These are phyloP conservation scores for Ophiocordyceps unilateralis DNA, from an alignment of 2,329 filamentous ascomycete genomes.

Conservation along the genomic window DNA sequence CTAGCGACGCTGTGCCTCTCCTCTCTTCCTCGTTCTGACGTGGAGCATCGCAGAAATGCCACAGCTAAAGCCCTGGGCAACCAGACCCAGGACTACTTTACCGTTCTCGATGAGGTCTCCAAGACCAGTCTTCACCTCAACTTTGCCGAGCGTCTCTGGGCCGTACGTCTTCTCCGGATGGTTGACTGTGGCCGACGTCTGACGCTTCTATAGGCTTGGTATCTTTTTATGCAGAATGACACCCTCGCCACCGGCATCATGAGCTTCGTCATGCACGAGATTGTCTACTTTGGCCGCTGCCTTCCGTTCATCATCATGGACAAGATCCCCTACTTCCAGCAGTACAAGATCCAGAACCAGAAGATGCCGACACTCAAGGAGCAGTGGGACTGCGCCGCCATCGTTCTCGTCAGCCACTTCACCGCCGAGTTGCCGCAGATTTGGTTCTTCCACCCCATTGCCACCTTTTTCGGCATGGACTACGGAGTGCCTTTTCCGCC, in stretches of 20 bases:
- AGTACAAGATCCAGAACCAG: conserved; percentile 81
- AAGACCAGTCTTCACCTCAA: conserved; percentile 76
- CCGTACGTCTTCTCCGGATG: conserved; percentile 47
- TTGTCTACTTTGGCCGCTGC: conserved; percentile 82
- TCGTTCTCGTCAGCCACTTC: conserved; percentile 89
- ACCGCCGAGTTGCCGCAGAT: conserved; percentile 97
- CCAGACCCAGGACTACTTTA: conserved; percentile 33
- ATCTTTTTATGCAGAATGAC: conserved; percentile 96
- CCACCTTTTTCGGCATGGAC: conserved; percentile 76
- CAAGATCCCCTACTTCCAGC: conserved; percentile 68
- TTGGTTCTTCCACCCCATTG: conserved; percentile 97
- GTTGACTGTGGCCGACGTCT: conserved; percentile 97
- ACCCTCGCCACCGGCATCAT: conserved; percentile 90
- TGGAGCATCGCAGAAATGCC: conserved; percentile 28
- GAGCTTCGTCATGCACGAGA: conserved; percentile 91
- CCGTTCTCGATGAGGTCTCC: conserved; percentile 44
- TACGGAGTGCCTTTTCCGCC: conserved; percentile 83
- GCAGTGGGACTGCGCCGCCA: conserved; percentile 84
- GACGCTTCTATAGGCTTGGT: conserved; percentile 68
- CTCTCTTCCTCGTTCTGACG: neutral
- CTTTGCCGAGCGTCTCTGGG: conserved; percentile 76
- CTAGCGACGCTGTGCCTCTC: neutral
- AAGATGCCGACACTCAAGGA: conserved; percentile 88
- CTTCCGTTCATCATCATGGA: conserved; percentile 91
- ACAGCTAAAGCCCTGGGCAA: conserved; percentile 27